phyloP scores from a whole-genome alignment of 352 stramenopile species.

The Achlya hypogyna region DNA sequence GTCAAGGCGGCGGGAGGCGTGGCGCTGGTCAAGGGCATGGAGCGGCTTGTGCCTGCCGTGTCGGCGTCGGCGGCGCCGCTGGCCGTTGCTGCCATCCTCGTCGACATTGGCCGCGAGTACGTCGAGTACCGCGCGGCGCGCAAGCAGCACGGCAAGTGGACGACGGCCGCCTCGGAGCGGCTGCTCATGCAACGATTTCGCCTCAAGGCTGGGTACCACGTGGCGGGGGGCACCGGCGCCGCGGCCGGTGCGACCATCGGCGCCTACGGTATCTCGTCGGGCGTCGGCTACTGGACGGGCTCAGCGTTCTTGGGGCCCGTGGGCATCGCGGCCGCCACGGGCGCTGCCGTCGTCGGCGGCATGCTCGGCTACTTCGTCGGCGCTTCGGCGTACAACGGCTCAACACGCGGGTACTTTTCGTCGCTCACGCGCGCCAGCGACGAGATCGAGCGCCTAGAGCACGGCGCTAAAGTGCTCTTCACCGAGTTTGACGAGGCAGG shows the following conservation, averaged over 20 bases:
- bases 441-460: conserved; percentile 74
- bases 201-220: conserved; percentile 70
- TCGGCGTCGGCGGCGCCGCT: conserved; percentile 62
- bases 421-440: conserved; percentile 70
- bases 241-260: conserved; percentile 65
- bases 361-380: conserved; percentile 80
- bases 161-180: conserved; percentile 63
- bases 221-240: conserved; percentile 61
- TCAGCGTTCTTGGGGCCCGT: conserved; percentile 69
- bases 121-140: conserved; percentile 69
- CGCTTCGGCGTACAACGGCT: conserved; percentile 63
- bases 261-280: conserved; percentile 60
- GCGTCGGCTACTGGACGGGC: conserved; percentile 68
- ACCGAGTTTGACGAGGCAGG: conserved; percentile 66
- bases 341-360: conserved; percentile 67
- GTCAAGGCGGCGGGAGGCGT: conserved; percentile 70
- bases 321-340: conserved; percentile 63
- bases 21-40: conserved; percentile 62
- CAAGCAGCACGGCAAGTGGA: conserved; percentile 43
- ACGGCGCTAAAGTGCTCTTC: conserved; percentile 74
- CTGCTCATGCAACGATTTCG: conserved; percentile 78
- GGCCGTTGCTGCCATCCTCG: conserved; percentile 74
- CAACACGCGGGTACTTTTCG: conserved; percentile 63
- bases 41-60: conserved; percentile 42
- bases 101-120: conserved; percentile 82